Conservation (phyloP, 441 rosid species). For the Pelargonium exstipulatum region DNA sequence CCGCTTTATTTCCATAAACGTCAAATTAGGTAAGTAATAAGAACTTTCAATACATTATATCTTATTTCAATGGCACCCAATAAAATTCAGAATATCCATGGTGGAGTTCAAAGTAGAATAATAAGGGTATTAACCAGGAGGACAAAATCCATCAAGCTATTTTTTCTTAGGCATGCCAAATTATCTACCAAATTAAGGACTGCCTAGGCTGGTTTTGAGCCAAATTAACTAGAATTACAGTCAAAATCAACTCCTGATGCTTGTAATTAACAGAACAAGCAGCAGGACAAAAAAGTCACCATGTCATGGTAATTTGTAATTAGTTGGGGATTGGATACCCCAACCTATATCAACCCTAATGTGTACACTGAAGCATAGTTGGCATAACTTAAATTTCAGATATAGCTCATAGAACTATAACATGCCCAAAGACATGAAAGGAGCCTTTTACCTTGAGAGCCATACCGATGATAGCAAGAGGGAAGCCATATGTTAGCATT, state of each 20-base stretch:
- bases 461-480: conserved; percentile 95
- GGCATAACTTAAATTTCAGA: conserved; percentile 2
- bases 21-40: background rate
- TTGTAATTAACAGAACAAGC: too few relatives aligned
- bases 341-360: background rate
- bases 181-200: too few relatives aligned
- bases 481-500: conserved; percentile 92
- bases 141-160: background rate
- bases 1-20: background rate
- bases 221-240: too few relatives aligned
- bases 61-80: background rate
- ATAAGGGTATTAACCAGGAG: conserved; percentile 6
- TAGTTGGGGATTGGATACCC: background rate
- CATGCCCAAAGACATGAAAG: conserved; percentile 10
- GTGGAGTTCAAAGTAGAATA: background rate
- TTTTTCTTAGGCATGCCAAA: too few relatives aligned
- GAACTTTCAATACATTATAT: background rate
- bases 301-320: background rate
- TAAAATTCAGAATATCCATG: background rate
- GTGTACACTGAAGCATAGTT: background rate
- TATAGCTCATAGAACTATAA: background rate
- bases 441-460: conserved; percentile 72
- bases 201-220: too few relatives aligned
- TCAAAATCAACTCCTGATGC: too few relatives aligned
- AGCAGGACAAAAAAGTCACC: background rate